A percentile compares a stretch with the other conserved stretches of the same genome.
Conservation (phyloP, 805 yeast genomes). For the Candida takata region DNA sequence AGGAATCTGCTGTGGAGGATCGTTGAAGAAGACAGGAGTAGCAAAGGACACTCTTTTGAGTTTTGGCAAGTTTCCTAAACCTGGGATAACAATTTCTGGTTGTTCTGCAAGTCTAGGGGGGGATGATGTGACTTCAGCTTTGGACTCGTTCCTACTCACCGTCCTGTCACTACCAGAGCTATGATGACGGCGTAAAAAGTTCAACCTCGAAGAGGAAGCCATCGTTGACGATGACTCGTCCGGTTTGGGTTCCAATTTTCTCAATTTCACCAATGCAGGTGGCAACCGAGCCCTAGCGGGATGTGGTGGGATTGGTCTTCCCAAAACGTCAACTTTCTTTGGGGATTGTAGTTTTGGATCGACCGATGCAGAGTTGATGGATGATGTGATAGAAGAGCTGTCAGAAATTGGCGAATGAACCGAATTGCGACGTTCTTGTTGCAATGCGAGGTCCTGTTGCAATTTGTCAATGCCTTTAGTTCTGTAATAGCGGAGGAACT, state of each 20-base stretch:
- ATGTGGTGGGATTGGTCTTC: conserved; percentile 46
- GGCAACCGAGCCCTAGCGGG: conserved; percentile 41
- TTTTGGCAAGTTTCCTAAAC: conserved; percentile 32
- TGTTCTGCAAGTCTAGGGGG: conserved; percentile 3
- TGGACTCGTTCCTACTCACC: background rate
- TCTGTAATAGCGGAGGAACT: conserved; percentile 36
- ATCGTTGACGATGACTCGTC: background rate
- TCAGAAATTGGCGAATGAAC: conserved; percentile 1
- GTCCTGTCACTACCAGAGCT: conserved; percentile 5
- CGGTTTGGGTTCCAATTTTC: background rate
- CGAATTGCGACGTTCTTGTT: conserved; percentile 1
- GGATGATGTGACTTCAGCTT: conserved; percentile 1
- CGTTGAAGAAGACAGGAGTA: conserved; percentile 63
- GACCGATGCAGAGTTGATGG: conserved; percentile 9
- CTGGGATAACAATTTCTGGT: conserved; percentile 28
- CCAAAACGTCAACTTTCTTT: conserved; percentile 30
- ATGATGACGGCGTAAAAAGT: conserved; percentile 10
- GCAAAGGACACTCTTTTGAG: conserved; percentile 72
- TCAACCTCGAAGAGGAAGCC: conserved; percentile 3
- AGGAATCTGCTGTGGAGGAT: conserved; percentile 94
- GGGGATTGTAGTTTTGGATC: conserved; percentile 2
- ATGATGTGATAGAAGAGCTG: conserved; percentile 3
- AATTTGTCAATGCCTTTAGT: conserved; percentile 20
- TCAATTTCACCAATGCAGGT: conserved; percentile 33
- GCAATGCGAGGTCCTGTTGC: conserved; percentile 12